Conservation (phyloP, 2,329 filamentous ascomycete genomes). For the Beauveria bassiana region DNA sequence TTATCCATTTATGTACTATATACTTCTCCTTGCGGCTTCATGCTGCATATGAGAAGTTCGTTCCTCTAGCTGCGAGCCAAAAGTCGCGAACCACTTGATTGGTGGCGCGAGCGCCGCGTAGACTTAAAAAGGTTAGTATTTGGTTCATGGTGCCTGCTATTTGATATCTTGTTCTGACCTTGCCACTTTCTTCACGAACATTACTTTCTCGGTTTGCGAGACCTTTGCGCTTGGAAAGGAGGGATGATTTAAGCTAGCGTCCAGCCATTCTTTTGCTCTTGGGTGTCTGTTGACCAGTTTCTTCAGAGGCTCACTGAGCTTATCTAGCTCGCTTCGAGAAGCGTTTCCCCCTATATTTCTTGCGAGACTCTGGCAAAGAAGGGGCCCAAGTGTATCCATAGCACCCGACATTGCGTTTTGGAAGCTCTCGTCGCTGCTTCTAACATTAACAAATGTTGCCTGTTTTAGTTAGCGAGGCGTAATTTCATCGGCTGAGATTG, state of each 20-base stretch:
- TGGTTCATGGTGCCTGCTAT: background rate
- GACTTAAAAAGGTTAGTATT: conserved; percentile 30
- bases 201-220: conserved; percentile 47
- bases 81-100: conserved; percentile 64
- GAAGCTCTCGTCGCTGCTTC: background rate
- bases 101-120: conserved; percentile 56
- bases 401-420: conserved; percentile 36
- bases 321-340: conserved; percentile 64
- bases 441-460: conserved; percentile 12
- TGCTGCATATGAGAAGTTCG: conserved; percentile 54
- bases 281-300: conserved; percentile 53
- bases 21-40: conserved; percentile 19
- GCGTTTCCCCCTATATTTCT: conserved; percentile 62
- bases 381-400: conserved; percentile 52
- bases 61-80: conserved; percentile 59
- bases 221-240: conserved; percentile 55
- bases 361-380: conserved; percentile 51
- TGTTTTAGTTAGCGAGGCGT: background rate
- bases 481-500: background rate
- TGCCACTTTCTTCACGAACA: conserved; percentile 60
- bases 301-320: conserved; percentile 62
- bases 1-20: background rate
- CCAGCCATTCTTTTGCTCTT: conserved; percentile 53
- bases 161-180: conserved; percentile 34
- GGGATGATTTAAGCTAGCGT: conserved; percentile 47